Evolutionary conservation across 495 filamentous ascomycete species (phyloP), one percentile per base, ranked within the genome.

Genomic region (Aspergillus conjunctus): DNA sequence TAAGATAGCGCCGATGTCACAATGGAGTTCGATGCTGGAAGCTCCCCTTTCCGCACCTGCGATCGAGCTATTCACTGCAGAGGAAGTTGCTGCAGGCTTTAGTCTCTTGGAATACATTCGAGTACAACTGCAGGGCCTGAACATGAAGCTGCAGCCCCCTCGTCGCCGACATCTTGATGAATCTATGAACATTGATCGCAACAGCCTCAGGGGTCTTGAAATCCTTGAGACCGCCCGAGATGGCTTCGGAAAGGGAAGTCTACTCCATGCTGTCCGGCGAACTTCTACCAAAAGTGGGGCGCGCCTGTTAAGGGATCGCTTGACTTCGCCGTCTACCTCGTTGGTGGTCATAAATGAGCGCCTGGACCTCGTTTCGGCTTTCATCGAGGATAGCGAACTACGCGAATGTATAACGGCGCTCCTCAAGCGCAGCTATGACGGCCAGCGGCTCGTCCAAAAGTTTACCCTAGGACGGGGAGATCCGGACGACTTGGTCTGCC

Each of bases 391-490:
- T 60, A 67, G 78, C 10, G 71, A 83, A 15, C 79, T 95, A 11
- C 84, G 88, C 39, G 87, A 94, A 54, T 78, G 84, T 45, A 76
- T 95, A 14, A 73, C 82, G 0, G 66, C 79, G 20, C 74, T 93
- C n/a, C 78, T 98, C 7, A 86, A 87, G 63, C 82, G 84, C 34
- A 92, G 86, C 62, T 87, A 91, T 59, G 94, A 99, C 69, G 89
- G 91, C 7, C 88, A 95, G 60, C 88, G 95, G 7, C 81, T 98
- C 37, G 85, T 97, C 1, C 93, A 97, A 68, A 96, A 92, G 61
- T 97, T 99, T 64, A 88, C 93, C 2, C 79, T 97, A 9, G 92
- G 92, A 15, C 84, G 90, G 51, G 94, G 93, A n/a, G 91, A 97
- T 63, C 80, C 93, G n/a, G 93, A 97, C 71, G 94, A 98, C 68